Percentiles rank a stretch among this genome's conserved stretches.
phyloP scores from a whole-genome alignment of 768 basidiomycete species.

The Pleurotus tuoliensis region DNA sequence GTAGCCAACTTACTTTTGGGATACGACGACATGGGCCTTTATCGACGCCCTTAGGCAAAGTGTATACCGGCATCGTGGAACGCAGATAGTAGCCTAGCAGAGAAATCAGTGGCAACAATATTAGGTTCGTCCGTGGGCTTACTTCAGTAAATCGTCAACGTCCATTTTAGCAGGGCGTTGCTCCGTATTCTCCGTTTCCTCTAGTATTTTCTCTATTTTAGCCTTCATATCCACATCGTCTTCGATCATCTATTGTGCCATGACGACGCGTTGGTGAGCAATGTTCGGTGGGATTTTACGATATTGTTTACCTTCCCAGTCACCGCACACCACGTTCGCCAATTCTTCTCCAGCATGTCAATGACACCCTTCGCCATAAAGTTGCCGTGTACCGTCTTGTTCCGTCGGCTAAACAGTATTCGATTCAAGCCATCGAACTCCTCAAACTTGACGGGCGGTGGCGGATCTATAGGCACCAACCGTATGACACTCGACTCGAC shows the following conservation, averaged over 20 bases:
- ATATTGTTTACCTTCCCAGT: slow-evolving; percentile 51
- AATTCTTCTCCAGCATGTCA: slow-evolving; percentile 92
- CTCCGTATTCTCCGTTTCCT: slow-evolving; percentile 68
- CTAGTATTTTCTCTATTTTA: slow-evolving; percentile 69
- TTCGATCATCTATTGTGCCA: slow-evolving; percentile 51
- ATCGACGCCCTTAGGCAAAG: slow-evolving; percentile 63
- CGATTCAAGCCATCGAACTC: slow-evolving; percentile 96
- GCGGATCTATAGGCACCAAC: slow-evolving; percentile 88
- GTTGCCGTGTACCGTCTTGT: slow-evolving; percentile 86
- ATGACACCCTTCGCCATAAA: slow-evolving; percentile 94
- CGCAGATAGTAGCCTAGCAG: slow-evolving; percentile 60
- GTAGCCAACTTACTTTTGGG: no score
- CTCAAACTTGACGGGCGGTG: slow-evolving; percentile 92
- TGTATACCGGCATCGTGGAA: slow-evolving; percentile 76
- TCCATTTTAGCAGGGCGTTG: slow-evolving; percentile 91
- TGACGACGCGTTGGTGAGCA: not conserved
- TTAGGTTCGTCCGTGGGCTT: slow-evolving; percentile 20
- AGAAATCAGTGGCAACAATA: slow-evolving; percentile 6
- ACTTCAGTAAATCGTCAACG: slow-evolving; percentile 89
- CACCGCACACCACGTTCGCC: slow-evolving; percentile 87
- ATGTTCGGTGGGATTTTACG: not conserved
- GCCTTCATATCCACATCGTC: slow-evolving; percentile 67
- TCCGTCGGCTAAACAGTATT: slow-evolving; percentile 85
- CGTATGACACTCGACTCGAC: slow-evolving; percentile 94
- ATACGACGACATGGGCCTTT: no score